Evolutionary conservation across 805 yeast genomes (phyloP).

Genomic region (Saturnispora zaruensis): DNA sequence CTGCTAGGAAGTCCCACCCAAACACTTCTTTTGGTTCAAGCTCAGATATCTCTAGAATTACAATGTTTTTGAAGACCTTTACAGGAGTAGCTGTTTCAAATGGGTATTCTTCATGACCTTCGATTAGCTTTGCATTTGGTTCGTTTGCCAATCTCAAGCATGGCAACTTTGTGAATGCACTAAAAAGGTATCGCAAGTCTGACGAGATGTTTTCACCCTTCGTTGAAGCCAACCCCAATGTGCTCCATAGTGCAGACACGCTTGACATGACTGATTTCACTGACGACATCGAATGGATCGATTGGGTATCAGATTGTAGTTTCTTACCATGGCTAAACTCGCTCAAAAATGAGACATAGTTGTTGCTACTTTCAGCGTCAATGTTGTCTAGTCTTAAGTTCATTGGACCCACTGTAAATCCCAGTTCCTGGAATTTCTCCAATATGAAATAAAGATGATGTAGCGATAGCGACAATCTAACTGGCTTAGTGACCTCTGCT

Average conservation of each 20-base stretch:
- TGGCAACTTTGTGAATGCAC: conserved; percentile 59
- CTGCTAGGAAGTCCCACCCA: conserved; percentile 56
- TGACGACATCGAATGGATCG: conserved; percentile 51
- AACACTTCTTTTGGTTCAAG: conserved; percentile 56
- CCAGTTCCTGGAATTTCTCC: conserved; percentile 45
- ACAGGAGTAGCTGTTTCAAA: conserved; percentile 64
- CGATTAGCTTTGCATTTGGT: conserved; percentile 46
- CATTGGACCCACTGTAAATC: conserved; percentile 50
- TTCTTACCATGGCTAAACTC: conserved; percentile 37
- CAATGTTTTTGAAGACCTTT: conserved; percentile 50
- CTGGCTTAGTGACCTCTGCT: conserved; percentile 34
- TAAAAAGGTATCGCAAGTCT: conserved; percentile 48
- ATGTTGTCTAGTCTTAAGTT: conserved; percentile 51
- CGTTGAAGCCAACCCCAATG: conserved; percentile 31
- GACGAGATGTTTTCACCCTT: conserved; percentile 33
- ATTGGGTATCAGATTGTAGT: conserved; percentile 31
- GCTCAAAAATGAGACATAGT: conserved; percentile 50
- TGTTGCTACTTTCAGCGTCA: conserved; percentile 40
- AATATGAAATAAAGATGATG: conserved; percentile 56
- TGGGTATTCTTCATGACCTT: conserved; percentile 61
- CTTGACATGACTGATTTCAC: conserved; percentile 45
- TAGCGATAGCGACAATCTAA: conserved; percentile 47
- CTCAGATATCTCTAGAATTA: conserved; percentile 51
- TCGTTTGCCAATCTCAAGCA: conserved; percentile 55
- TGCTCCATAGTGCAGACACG: conserved; percentile 35